phyloP scores from a whole-genome alignment of 768 basidiomycete genomes.

The Tricholoma flavovirens region DNA sequence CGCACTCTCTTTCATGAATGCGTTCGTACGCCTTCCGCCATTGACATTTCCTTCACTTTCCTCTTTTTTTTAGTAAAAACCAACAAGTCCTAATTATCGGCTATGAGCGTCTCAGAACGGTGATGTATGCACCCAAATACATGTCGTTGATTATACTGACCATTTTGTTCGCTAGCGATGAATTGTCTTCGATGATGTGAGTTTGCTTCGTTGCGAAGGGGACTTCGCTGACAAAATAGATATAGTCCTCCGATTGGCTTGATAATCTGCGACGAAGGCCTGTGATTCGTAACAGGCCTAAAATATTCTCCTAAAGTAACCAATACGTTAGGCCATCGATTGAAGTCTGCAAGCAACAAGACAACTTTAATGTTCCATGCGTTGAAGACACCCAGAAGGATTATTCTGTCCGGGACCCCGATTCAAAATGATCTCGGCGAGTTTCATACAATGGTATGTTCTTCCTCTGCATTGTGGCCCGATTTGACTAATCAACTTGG shows the following conservation, averaged over 20 bases:
- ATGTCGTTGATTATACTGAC: background rate
- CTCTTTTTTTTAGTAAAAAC: slow-evolving; percentile 41
- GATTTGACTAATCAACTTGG: background rate
- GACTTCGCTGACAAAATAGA: background rate
- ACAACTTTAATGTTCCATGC: slow-evolving; percentile 82
- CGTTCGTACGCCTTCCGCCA: slow-evolving; percentile 36
- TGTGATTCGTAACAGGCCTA: background rate
- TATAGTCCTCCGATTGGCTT: slow-evolving; percentile 84
- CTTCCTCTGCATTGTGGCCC: background rate
- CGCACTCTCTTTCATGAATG: slow-evolving; percentile 69
- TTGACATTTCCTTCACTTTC: background rate
- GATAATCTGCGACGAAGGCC: slow-evolving; percentile 94
- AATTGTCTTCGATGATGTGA: slow-evolving; percentile 61
- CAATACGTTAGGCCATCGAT: slow-evolving; percentile 61
- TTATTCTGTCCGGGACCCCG: slow-evolving; percentile 94
- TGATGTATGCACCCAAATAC: slow-evolving; percentile 47
- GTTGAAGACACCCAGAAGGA: slow-evolving; percentile 65
- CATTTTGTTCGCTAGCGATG: slow-evolving; percentile 19
- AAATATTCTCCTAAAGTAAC: background rate
- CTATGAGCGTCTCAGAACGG: slow-evolving; percentile 82
- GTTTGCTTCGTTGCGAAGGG: slow-evolving; percentile 12
- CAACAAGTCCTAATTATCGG: slow-evolving; percentile 92
- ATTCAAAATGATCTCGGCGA: slow-evolving; percentile 96
- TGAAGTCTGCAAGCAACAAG: slow-evolving; percentile 90
- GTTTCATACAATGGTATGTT: slow-evolving; percentile 89